Base-by-base conservation (phyloP, 2,329 filamentous ascomycete species). In the Cladophialophora carrionii region DNA sequence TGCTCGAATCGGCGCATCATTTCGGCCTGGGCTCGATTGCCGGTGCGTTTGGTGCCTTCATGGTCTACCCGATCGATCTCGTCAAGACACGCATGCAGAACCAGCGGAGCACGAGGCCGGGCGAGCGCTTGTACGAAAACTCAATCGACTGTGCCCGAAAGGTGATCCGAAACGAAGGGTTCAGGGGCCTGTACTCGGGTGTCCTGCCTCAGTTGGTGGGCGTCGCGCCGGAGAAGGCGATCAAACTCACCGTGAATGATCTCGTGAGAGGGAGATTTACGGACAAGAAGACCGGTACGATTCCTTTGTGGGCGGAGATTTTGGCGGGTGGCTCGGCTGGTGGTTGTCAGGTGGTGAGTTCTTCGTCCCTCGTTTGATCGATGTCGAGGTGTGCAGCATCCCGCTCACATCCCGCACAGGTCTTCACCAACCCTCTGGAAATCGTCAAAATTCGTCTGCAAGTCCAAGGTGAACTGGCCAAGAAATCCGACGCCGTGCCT, bases 51-150 rank as follows among this genome's bases (percentile, higher is more conserved):
- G 95, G 95, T 76, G 95, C 95, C 12, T 98, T 99, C 77, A 97
- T 99, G 92, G 95, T 99, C 61, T 99, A 99, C 77, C 95, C 95
- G 26, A 98, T 99, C 75, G 95, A 99, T 81, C 82, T 99, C 67
- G 95, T 99, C 78, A 99, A 99, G 86, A 99, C 95, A 1, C 88
- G 95, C 67, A 90, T 99, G 88, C 95, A 99, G 80, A 99, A 99
- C 81, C 95, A 99, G 83, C 87, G 95, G 71, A 88, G 87, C 58
- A 87, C 86, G 4, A 87, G 89, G 57, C 91, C 93, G 0, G 95
- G 95, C 63, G 89, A 96, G 78, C 84, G 90, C 67, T 80, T 98
- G 67, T 99, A 99, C 82, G 96, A 96, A 80, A 99, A 99, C 83
- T 98, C 94, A 54, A 80, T 96, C 69, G 95, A 99, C 79, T 99